Percentiles rank a stretch among this genome's conserved stretches.
Evolutionary conservation across 306 rosid species (phyloP).

Genomic region (Malus sylvestris): DNA sequence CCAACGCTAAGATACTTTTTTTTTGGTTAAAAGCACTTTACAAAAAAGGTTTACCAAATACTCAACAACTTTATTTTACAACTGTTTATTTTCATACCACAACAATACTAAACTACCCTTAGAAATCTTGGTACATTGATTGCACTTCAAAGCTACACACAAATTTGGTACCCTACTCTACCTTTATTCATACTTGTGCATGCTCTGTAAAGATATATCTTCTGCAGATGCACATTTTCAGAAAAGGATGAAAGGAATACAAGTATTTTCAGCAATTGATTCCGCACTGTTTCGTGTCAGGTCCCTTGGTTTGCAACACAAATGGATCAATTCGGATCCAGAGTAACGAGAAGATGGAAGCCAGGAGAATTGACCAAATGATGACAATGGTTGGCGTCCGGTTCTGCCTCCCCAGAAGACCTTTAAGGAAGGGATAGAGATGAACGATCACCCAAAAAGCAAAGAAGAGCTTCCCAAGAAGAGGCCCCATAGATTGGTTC

Average conservation of each 20-base stretch:
- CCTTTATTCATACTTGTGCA: constrained; percentile 43
- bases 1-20: too few relatives aligned
- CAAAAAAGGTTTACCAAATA: too few relatives aligned
- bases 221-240: constrained; percentile 28
- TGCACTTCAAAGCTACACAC: constrained; percentile 39
- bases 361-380: constrained; percentile 90
- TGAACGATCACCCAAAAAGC: constrained; percentile 96
- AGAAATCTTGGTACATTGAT: constrained; percentile 43
- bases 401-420: constrained; percentile 95
- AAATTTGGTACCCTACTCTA: constrained; percentile 29
- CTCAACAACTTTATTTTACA: too few relatives aligned
- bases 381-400: constrained; percentile 92
- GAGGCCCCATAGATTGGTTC: constrained; percentile 92
- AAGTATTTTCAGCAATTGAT: constrained; percentile 59
- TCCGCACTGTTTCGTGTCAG: constrained; percentile 76
- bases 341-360: constrained; percentile 89
- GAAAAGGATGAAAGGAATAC: constrained; percentile 21
- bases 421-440: constrained; percentile 95
- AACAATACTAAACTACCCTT: constrained; percentile 35
- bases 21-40: too few relatives aligned
- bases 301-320: constrained; percentile 83
- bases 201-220: constrained; percentile 29
- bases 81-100: neutral
- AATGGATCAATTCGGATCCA: constrained; percentile 97
- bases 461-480: constrained; percentile 92